Conservation (phyloP, 1,284 basidiomycete genomes). For the Meripilus lineatus region DNA sequence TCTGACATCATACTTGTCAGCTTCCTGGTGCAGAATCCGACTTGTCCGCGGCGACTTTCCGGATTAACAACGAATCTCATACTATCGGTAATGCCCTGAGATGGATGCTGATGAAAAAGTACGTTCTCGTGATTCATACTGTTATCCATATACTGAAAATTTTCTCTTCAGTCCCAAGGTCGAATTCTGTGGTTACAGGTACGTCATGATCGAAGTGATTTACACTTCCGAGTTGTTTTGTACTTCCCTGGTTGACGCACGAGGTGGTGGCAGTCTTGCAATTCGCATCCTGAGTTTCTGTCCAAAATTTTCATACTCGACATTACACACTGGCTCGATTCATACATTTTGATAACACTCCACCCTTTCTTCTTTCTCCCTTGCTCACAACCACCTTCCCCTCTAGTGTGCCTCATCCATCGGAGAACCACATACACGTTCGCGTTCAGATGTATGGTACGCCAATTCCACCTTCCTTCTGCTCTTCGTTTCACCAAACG, state of each 20-base stretch:
- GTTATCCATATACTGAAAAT: slow-evolving; percentile 4
- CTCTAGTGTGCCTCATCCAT: slow-evolving; percentile 88
- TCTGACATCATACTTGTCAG: slow-evolving; percentile 31
- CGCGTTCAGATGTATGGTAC: slow-evolving; percentile 98
- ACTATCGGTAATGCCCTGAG: slow-evolving; percentile 92
- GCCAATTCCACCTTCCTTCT: slow-evolving; percentile 23
- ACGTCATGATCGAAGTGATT: slow-evolving; percentile 19
- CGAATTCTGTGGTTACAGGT: slow-evolving; percentile 98
- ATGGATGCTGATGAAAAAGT: slow-evolving; percentile 99
- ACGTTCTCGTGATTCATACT: slow-evolving; percentile 26
- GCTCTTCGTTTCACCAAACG: neutral
- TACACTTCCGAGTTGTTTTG: slow-evolving; percentile 7
- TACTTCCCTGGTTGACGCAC: slow-evolving; percentile 1
- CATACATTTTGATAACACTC: too few relatives aligned
- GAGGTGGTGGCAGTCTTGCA: neutral
- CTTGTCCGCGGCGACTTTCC: slow-evolving; percentile 88
- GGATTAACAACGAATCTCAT: slow-evolving; percentile 91
- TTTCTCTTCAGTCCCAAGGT: slow-evolving; percentile 77
- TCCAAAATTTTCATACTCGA: neutral
- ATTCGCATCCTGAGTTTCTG: neutral
- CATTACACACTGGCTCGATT: neutral
- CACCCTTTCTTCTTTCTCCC: neutral
- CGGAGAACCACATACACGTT: slow-evolving; percentile 93
- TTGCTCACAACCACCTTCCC: slow-evolving; percentile 1
- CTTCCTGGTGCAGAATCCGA: slow-evolving; percentile 77